These are phyloP conservation scores for Penicillium pulvis DNA, from an alignment of 495 filamentous ascomycete species.

Conservation along the genomic window DNA sequence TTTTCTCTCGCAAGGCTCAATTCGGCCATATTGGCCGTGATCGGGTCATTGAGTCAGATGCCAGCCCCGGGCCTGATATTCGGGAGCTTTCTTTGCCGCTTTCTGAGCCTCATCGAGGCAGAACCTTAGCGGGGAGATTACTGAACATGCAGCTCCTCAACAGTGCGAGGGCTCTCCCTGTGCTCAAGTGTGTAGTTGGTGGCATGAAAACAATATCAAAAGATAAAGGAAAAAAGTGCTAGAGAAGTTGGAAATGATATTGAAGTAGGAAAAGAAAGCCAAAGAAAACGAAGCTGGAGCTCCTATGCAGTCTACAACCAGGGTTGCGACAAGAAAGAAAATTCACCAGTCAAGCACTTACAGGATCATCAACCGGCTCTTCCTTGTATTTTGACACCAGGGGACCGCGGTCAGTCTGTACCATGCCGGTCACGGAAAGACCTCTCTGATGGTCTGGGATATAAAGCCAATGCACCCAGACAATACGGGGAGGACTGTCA, in stretches of 20 bases:
- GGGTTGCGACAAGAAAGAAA: conserved; percentile 5
- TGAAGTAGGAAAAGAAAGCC: conserved; percentile 20
- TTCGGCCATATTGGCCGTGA: conserved; percentile 3
- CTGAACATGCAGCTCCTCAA: background rate
- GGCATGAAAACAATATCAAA: background rate
- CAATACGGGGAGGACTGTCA: conserved; percentile 2
- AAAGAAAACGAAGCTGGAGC: conserved; percentile 15
- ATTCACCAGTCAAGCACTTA: conserved; percentile 33
- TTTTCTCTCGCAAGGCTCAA: background rate
- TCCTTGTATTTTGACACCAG: conserved; percentile 46
- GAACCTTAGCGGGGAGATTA: background rate
- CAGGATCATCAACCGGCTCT: conserved; percentile 44
- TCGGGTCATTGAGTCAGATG: conserved; percentile 1
- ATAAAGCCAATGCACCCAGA: conserved; percentile 17
- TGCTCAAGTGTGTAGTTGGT: background rate
- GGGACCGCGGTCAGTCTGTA: conserved; percentile 49
- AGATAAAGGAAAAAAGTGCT: background rate
- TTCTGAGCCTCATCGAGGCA: background rate
- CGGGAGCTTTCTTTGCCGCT: background rate
- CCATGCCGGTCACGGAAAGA: conserved; percentile 49
- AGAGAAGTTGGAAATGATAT: conserved; percentile 22
- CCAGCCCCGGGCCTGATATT: background rate
- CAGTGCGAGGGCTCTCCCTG: background rate
- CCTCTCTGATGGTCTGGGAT: conserved; percentile 28
- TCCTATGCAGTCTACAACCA: conserved; percentile 13